Base-by-base conservation (phyloP, 108 stramenopile species). In the Nitzschia sp. region DNA sequence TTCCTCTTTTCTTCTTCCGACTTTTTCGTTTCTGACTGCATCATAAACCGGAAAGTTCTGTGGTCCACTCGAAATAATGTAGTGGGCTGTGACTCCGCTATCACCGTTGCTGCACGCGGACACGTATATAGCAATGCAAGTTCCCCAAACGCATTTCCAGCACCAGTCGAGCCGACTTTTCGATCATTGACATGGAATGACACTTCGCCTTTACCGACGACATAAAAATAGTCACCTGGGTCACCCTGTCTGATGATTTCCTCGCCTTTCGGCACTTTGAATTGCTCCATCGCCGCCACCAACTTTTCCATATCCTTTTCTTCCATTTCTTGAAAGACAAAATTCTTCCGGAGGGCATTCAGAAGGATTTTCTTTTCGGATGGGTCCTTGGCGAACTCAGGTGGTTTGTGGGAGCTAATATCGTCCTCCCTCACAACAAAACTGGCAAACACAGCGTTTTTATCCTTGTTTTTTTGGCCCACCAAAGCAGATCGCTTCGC, bases 21-120 rank as follows among this genome's bases (percentile, higher is more conserved):
- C 53, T 42, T 65, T 31, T 60, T 38, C 47, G 62, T 51, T 21
- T 70, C 62, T 15, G 29, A 35, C 25, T 63, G 68, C 11, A 68
- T 46, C 9, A 82, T 68, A 17, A 28, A 32, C 27, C 66, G 70
- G 67, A 85, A 83, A 47, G 80, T 80, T 19, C 25, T 3, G 29
- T 78, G 78, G 31, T 85, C 88, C 1, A 86, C 69, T 28, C 74
- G 60, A 31, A 48, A 76, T 18, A 86, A 57, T 27, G 36, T 30
- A 18, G 42, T 45, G 35, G 60, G 54, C n/a, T 72, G 68, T 5
- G 65, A 54, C 0, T 61, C 71, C 0, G 84, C 87, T 24, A 66
- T 64, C 25, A 82, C 82, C 28, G 88, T 89, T n/a, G 89, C 93
- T n/a, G 89, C 89, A 21, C 89, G 81, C 3, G 91, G 89, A 55